Conservation (phyloP, 2,329 filamentous ascomycete species). For the Scortechinia acanthostroma region DNA sequence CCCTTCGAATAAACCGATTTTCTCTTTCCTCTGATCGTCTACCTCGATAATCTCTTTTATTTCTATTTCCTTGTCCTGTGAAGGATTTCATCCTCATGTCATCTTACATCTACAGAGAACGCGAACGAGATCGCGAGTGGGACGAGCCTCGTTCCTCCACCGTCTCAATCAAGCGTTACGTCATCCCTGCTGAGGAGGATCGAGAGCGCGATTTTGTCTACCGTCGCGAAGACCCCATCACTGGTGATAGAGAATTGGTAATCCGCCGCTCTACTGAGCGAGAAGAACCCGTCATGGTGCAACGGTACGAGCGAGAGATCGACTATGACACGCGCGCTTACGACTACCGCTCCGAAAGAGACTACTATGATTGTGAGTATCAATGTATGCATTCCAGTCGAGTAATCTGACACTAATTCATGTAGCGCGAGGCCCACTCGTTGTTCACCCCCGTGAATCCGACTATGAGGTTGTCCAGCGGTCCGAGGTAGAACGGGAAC, state of each 20-base stretch:
- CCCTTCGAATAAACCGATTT: no score
- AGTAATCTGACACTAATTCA: constrained; percentile 47
- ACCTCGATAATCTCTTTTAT: no score
- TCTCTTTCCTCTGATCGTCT: no score
- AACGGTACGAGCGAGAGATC: constrained; percentile 26
- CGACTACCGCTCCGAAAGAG: neutral
- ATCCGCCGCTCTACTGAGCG: constrained; percentile 33
- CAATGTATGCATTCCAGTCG: no score
- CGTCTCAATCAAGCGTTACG: constrained; percentile 52
- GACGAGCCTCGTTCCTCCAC: constrained; percentile 26
- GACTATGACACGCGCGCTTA: constrained; percentile 18
- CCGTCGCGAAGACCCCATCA: constrained; percentile 17
- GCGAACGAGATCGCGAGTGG: neutral
- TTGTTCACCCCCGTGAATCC: constrained; percentile 38
- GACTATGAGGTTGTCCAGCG: constrained; percentile 53
- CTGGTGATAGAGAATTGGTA: constrained; percentile 24
- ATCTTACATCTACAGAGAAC: no score
- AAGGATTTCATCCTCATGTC: no score
- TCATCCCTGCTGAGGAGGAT: constrained; percentile 31
- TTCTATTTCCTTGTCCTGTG: no score
- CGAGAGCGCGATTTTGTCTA: constrained; percentile 31
- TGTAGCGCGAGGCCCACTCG: constrained; percentile 37
- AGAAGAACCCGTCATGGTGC: constrained; percentile 39
- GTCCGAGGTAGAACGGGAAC: constrained; percentile 42
- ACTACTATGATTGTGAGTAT: no score